These are phyloP conservation scores for Paspalum notatum DNA, from an alignment of 176 grass and related monocot species.

Conservation along the genomic window DNA sequence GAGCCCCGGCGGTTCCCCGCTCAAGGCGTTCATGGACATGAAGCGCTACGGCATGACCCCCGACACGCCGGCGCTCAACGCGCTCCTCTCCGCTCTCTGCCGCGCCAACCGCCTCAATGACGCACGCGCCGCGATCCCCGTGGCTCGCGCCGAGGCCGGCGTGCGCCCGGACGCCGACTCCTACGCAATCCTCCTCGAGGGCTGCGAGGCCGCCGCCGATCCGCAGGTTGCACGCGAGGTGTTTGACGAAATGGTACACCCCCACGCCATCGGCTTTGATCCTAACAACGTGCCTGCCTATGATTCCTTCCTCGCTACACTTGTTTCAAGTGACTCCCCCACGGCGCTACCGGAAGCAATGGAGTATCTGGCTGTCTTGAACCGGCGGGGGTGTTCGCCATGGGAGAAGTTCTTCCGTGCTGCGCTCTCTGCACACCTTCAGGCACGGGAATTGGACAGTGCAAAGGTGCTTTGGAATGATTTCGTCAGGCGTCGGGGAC, in stretches of 20 bases:
- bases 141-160: conserved; percentile 36
- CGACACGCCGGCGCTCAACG: conserved; percentile 69
- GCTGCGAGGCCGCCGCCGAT: conserved; percentile 65
- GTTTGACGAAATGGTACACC: conserved; percentile 75
- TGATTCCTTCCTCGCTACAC: conserved; percentile 78
- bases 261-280: conserved; percentile 43
- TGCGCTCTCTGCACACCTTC: conserved; percentile 42
- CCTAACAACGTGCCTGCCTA: conserved; percentile 66
- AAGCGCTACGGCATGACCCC: conserved; percentile 51
- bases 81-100: conserved; percentile 77
- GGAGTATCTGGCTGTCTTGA: conserved; percentile 50
- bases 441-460: conserved; percentile 29
- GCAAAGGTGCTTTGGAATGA: conserved; percentile 63
- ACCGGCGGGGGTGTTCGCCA: conserved; percentile 47
- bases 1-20: conserved; percentile 35
- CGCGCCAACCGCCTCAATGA: conserved; percentile 64
- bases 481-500: conserved; percentile 37
- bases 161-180: conserved; percentile 66
- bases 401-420: conserved; percentile 78
- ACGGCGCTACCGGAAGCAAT: conserved; percentile 56
- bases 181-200: conserved; percentile 84
- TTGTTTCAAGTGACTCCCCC: conserved; percentile 52
- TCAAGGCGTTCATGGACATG: conserved; percentile 67
- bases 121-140: conserved; percentile 55
- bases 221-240: conserved; percentile 60